Evolutionary conservation across 2,329 filamentous ascomycete species (phyloP), one percentile per base, ranked within the genome.

Genomic region (Pyricularia sp.): DNA sequence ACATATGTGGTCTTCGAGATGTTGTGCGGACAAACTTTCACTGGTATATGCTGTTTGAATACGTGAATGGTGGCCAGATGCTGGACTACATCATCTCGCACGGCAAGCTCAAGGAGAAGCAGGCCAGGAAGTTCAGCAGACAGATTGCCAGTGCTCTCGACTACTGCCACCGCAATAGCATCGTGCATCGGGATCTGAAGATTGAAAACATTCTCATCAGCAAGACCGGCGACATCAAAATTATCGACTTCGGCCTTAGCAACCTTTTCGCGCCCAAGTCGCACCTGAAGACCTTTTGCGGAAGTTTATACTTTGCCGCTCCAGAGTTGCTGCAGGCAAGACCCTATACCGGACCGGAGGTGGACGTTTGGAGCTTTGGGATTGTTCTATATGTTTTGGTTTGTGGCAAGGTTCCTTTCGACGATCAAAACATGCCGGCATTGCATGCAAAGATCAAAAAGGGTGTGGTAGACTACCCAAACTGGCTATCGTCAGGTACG

Each of bases 41-140:
- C 80, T 99, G 95, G 95, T 99, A 99, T 80, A 99, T 99, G 95
- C 88, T 99, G 67, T 99, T 97, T 77, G 95, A 99, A 81, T 97
- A 95, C 78, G 95, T 99, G 79, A 97, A 99, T 77, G 95, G 95
- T 65, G 95, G 95, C 23, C 95, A 99, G 81, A 98, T 99, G 95
- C 88, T 99, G 71, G 95, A 99, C 82, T 99, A 98, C 80, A 99
- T 99, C 78, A 99, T 99, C 77, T 97, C 94, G 3, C 95, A 99
- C 76, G 95, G 94, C 70, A 92, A 96, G 76, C 84, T 99, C 72
- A 98, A 98, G 84, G 95, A 99, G 82, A 98, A 98, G 80, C 94
- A 97, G 80, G 95, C 95, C 10, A 90, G 95, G 75, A 98, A 98
- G 78, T 99, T 99, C 78, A 96, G 93, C 72, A 91, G 95, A 59